Percentiles rank a stretch among this genome's conserved stretches.
These are phyloP conservation scores for Elaphomyces granulatus DNA, from an alignment of 495 filamentous ascomycete genomes.

Conservation along the genomic window DNA sequence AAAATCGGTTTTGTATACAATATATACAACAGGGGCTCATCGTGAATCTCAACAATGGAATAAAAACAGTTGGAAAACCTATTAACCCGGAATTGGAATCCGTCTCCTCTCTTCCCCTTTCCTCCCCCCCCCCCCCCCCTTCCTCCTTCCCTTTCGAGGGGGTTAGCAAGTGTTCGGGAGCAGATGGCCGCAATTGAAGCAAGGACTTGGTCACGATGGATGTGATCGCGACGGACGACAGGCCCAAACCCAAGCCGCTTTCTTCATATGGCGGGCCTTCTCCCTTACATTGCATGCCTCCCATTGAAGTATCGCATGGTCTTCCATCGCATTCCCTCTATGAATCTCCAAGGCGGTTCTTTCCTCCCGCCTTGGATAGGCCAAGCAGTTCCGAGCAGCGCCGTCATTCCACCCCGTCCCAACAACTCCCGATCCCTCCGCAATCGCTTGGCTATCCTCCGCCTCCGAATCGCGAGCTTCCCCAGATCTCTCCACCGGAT, in stretches of 20 bases:
- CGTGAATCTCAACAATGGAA: too few species aligned
- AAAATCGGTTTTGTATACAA: background rate
- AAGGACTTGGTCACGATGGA: constrained; percentile 4
- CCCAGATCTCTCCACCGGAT: constrained; percentile 24
- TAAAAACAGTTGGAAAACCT: too few species aligned
- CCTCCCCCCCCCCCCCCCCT: background rate
- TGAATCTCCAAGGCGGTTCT: constrained; percentile 23
- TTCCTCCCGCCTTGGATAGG: constrained; percentile 19
- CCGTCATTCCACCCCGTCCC: constrained; percentile 19
- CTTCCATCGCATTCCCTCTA: constrained; percentile 11
- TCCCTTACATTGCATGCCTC: constrained; percentile 3
- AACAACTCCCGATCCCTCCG: constrained; percentile 15
- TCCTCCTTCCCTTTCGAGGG: background rate
- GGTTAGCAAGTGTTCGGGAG: background rate
- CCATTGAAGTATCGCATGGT: constrained; percentile 17
- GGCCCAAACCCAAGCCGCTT: constrained; percentile 3
- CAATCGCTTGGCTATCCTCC: constrained; percentile 16
- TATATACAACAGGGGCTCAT: too few species aligned
- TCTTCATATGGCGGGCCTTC: constrained; percentile 1
- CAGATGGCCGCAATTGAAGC: constrained; percentile 3
- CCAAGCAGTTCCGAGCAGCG: constrained; percentile 20
- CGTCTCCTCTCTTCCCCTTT: background rate
- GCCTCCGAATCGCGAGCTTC: constrained; percentile 26
- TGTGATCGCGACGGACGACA: constrained; percentile 5
- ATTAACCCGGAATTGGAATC: too few species aligned